phyloP scores from a whole-genome alignment of 257 asterid genomes.

The Anisodus tanguticus region DNA sequence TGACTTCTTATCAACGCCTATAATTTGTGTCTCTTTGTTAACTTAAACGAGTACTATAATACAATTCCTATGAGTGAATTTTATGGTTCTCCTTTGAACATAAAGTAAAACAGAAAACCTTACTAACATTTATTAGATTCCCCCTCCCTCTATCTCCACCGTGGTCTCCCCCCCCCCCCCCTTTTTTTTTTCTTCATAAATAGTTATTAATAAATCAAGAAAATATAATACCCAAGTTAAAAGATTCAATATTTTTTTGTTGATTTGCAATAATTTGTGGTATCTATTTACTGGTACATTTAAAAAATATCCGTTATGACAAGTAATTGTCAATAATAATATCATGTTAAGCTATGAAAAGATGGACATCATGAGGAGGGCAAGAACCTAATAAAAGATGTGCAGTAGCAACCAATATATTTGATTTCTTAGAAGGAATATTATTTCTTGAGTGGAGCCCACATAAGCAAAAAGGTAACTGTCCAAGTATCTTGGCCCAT shows the following conservation, averaged over 20 bases:
- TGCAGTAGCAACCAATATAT: background rate
- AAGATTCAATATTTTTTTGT: background rate
- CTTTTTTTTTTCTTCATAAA: no score
- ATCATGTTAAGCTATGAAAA: background rate
- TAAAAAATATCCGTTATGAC: conserved; percentile 7
- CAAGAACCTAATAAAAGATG: conserved; percentile 17
- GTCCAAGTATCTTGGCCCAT: conserved; percentile 32
- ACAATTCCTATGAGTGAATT: no score
- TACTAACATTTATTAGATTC: no score
- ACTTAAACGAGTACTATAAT: background rate
- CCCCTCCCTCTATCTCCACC: no score
- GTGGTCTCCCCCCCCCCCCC: no score
- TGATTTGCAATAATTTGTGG: background rate
- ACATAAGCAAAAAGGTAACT: conserved; percentile 17
- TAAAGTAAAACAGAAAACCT: no score
- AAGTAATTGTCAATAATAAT: conserved; percentile 2
- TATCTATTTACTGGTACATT: background rate
- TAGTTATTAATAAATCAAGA: no score
- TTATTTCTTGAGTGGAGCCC: conserved; percentile 24
- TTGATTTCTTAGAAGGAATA: background rate
- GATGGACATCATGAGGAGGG: conserved; percentile 26
- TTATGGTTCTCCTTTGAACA: no score
- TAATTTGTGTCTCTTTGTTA: background rate
- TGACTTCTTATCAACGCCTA: background rate
- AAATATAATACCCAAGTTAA: background rate